Base-by-base conservation (phyloP, 2,329 filamentous ascomycete genomes). In the Blastomyces parvus region DNA sequence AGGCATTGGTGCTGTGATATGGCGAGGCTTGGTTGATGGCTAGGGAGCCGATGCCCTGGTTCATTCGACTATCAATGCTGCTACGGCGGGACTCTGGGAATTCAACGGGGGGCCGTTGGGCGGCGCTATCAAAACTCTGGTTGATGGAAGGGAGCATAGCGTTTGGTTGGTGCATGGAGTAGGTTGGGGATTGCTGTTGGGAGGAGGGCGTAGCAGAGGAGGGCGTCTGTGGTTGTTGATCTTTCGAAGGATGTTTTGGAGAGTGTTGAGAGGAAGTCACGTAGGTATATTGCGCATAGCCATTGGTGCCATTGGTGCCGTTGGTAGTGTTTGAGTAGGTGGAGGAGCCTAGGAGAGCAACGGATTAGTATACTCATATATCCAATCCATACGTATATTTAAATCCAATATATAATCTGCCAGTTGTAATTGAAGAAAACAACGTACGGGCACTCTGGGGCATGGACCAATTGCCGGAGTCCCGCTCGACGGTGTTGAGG, bases 401-500 rank as follows among this genome's bases (percentile, higher is more conserved):
- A 14, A 22, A 50, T 11, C 25, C 25, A 50, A 50, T 50, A n/a
- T 25, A 19, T 19, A 48, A 52, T 7, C 36, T 27, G n/a, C 27
- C 17, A 61, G 22, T 7, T 52, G 19, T 13, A 61, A 38, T 3
- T 7, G 30, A 36, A 36, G 1, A 40, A 56, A 62, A 71, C 78
- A 62, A 71, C 78, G 71, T 74, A 83, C 83, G 80, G 70, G 83
- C 82, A 72, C 82, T 83, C 68, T 82, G 82, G 64, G 82, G 81
- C 69, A 83, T 81, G 61, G 82, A 83, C 82, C 82, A 85, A 70
- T 81, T 83, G 65, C 83, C 82, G 27, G 83, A 85, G 70, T 84
- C 83, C 64, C 83, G 80, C 70, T 82, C 79, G 64, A 78, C 74
- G 17, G 77, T 78, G 62, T 76, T 78, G 65, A 79, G 68, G 5